Evolutionary conservation across 2,329 filamentous ascomycete genomes (phyloP).

Genomic region (Curvularia spicifera): DNA sequence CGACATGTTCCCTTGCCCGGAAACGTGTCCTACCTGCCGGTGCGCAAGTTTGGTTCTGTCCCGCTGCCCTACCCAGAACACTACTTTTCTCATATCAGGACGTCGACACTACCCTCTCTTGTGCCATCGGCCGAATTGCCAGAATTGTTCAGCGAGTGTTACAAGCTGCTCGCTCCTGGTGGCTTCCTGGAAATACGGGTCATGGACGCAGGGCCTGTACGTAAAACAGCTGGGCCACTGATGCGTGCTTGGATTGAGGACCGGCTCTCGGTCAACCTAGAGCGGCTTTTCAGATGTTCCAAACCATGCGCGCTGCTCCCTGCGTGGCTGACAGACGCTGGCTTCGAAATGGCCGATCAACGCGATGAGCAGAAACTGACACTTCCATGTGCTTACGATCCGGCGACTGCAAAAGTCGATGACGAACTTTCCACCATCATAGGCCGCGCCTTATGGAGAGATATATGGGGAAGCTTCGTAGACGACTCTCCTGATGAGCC

Average conservation of each 20-base stretch:
- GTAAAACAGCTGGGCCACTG: constrained; percentile 62
- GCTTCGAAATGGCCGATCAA: constrained; percentile 49
- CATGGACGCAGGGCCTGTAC: constrained; percentile 67
- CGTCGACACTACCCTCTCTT: constrained; percentile 61
- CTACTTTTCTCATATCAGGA: constrained; percentile 48
- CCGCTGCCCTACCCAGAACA: constrained; percentile 57
- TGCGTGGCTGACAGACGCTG: constrained; percentile 64
- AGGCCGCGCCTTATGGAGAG: constrained; percentile 48
- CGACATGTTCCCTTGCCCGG: constrained; percentile 43
- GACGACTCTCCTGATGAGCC: constrained; percentile 37
- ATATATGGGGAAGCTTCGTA: constrained; percentile 48
- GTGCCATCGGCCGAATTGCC: constrained; percentile 65
- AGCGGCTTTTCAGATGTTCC: constrained; percentile 64
- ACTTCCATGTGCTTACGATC: constrained; percentile 43
- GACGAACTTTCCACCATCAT: constrained; percentile 44
- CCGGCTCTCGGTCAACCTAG: constrained; percentile 65
- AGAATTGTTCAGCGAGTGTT: constrained; percentile 62
- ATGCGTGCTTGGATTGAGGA: constrained; percentile 68
- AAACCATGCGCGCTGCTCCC: constrained; percentile 66
- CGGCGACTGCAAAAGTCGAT: constrained; percentile 28
- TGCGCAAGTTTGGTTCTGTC: constrained; percentile 50
- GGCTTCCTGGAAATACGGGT: constrained; percentile 66
- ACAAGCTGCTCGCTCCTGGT: constrained; percentile 61
- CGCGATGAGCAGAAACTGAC: constrained; percentile 32
- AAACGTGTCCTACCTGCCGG: constrained; percentile 41